Evolutionary conservation across 2,329 filamentous ascomycete species (phyloP), one percentile per base, ranked within the genome.

Genomic region (Fusarium pseudograminearum): DNA sequence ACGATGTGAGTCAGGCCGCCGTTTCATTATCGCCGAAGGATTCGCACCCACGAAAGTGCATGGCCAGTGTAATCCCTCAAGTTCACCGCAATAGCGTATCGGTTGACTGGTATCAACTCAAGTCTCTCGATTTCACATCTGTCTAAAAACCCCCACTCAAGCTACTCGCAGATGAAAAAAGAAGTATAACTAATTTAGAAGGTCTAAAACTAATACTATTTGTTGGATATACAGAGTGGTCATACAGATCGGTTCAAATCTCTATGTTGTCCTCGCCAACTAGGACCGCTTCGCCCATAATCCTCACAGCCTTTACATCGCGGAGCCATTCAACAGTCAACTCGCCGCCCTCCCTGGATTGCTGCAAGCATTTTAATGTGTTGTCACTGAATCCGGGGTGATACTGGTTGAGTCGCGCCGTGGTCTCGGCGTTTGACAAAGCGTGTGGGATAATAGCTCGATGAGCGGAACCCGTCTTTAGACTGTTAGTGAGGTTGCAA

Each of bases 391-490:
- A 65, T 0, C 34, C 33, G 1, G 33, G 44, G 2, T 64, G 61
- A 7, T 65, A 1, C 11, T 64, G 14, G 3, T 36, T 64, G 0
- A 64, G 61, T 0, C 60, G 44, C 0, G 44, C 38, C 3, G 14
- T 50, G 0, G 61, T 65, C 0, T 51, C 60, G 0, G 52, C 5
- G 2, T 58, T 45, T 3, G 61, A 46, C 2, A 64, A 4, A 11
- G 31, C 45, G 14, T 64, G 61, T 0, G 61, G 61, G 4, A 58
- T 26, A 2, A 64, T 65, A 4, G 61, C 61, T 5, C 61, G 61
- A 4, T 64, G 61, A 2, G 61, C 59, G 2, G 61, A 64, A 2
- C 61, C 61, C 14, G 60, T 64, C 61, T 57, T 18, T 4, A 8
- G 1, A 1, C 1, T 14, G 9, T 64, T 7, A 64, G 44, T 26